Evolutionary conservation across 2,329 filamentous ascomycete genomes (phyloP), one percentile per base, ranked within the genome.

Genomic region (Dichotomopilus funicola): DNA sequence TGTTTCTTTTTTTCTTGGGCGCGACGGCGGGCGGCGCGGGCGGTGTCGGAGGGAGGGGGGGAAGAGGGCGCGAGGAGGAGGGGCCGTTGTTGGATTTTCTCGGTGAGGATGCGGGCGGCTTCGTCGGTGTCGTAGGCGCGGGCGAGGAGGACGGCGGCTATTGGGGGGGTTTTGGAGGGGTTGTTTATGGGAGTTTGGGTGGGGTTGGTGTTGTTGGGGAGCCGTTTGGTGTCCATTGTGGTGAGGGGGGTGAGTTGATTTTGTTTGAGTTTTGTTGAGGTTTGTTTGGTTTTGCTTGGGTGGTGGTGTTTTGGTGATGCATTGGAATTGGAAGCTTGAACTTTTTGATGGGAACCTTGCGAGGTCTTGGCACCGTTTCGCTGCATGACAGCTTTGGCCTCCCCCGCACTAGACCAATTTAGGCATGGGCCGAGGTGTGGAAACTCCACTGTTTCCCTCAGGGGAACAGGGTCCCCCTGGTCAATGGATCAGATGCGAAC

Each of bases 41-140:
- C 79, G 19, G 19, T 27, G 64, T 83, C 80, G 50, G 74, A 62
- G 65, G 82, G 70, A 0, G 78, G 76, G 1, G 89, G 88, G 0
- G 88, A 89, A 27, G 85, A 87, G 6, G 89, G 85, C 43, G 87
- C 84, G 3, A 96, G 82, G 65, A 87, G 83, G 55, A 96, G 83
- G 0, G 89, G 86, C 47, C 90, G 89, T 67, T 89, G 85, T 64
- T 89, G 83, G 68, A 96, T 83, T 71, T 91, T 91, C 61, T 95
- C 89, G 59, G 79, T 78, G 76, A 87, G 92, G 70, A 96, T 88
- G 53, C 83, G 79, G 37, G 76, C 74, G 53, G 85, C 82, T 55
- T 81, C 85, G 61, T 87, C 79, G 33, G 89, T 86, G 2, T 88
- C 86, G 72, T 96, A 90, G 8, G 89, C 90, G 64, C 88, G 85